phyloP scores from a whole-genome alignment of 1,284 basidiomycete genomes.

The Pisolithus thermaeus region DNA sequence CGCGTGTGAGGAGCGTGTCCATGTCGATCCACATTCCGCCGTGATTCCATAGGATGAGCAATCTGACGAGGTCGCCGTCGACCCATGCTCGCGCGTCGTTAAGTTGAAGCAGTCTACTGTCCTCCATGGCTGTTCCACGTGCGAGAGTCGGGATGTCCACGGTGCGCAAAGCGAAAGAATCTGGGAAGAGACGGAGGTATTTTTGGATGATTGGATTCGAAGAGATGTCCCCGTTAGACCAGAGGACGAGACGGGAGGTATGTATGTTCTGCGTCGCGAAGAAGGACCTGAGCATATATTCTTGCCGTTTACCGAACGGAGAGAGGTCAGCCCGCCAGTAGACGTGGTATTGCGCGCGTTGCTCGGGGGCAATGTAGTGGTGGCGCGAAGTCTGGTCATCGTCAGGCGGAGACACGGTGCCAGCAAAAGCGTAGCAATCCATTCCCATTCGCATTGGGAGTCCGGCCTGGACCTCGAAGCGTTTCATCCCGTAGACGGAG shows the following conservation, averaged over 20 bases:
- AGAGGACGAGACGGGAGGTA: slow-evolving; percentile 66
- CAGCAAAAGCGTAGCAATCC: slow-evolving; percentile 86
- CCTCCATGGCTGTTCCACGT: slow-evolving; percentile 69
- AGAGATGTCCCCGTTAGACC: slow-evolving; percentile 80
- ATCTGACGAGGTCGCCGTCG: slow-evolving; percentile 84
- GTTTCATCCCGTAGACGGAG: slow-evolving; percentile 52
- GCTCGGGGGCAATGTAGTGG: slow-evolving; percentile 30
- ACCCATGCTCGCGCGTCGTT: slow-evolving; percentile 84
- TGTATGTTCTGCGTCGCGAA: slow-evolving; percentile 80
- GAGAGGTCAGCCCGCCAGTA: slow-evolving; percentile 88
- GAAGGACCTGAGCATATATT: slow-evolving; percentile 84
- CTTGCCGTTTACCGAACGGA: slow-evolving; percentile 73
- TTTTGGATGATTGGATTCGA: slow-evolving; percentile 53
- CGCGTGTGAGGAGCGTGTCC: slow-evolving; percentile 85
- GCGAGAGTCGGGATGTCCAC: slow-evolving; percentile 69
- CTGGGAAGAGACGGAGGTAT: slow-evolving; percentile 60
- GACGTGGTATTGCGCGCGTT: slow-evolving; percentile 71
- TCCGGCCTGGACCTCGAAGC: slow-evolving; percentile 72
- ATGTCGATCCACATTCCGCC: slow-evolving; percentile 95
- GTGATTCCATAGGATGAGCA: slow-evolving; percentile 83
- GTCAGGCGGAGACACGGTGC: slow-evolving; percentile 49
- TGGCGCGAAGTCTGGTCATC: slow-evolving; percentile 4
- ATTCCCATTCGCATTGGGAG: slow-evolving; percentile 69
- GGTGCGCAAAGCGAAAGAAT: slow-evolving; percentile 61
- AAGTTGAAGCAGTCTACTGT: slow-evolving; percentile 47